A percentile compares a stretch with the other conserved stretches of the same genome.
Evolutionary conservation across 257 asterid species (phyloP).

Genomic region (Scutellaria minor): DNA sequence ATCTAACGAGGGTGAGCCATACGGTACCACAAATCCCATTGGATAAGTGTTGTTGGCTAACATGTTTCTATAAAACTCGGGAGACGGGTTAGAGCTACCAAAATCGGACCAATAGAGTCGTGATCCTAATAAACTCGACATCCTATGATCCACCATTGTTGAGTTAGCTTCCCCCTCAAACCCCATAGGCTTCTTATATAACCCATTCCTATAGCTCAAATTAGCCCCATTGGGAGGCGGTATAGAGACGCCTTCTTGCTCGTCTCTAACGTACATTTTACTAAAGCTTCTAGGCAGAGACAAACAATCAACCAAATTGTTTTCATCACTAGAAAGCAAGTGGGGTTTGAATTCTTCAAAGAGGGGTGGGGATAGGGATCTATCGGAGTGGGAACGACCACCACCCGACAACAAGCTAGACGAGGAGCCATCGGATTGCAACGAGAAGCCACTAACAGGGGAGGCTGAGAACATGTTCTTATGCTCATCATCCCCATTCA

Average conservation of each 20-base stretch:
- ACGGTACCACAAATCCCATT: constrained; percentile 43
- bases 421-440: constrained; percentile 61
- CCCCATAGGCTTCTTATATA: constrained; percentile 38
- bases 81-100: constrained; percentile 35
- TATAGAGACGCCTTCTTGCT: constrained; percentile 34
- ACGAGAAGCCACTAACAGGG: constrained; percentile 59
- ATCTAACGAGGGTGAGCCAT: constrained; percentile 37
- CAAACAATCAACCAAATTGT: constrained; percentile 39
- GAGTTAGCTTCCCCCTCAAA: constrained; percentile 45
- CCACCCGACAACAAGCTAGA: constrained; percentile 58
- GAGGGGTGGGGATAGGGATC: constrained; percentile 52
- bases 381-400: constrained; percentile 52
- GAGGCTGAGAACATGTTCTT: constrained; percentile 48
- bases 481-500: constrained; percentile 44
- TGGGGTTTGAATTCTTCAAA: constrained; percentile 38
- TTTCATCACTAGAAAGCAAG: constrained; percentile 37
- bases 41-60: constrained; percentile 37
- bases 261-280: constrained; percentile 50
- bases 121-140: constrained; percentile 39
- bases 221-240: constrained; percentile 32
- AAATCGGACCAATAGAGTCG: constrained; percentile 38
- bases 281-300: constrained; percentile 46
- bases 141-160: constrained; percentile 40
- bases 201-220: constrained; percentile 31
- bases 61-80: constrained; percentile 43